Percentiles rank a stretch among this genome's conserved stretches.
Conservation (phyloP, 306 rosid genomes). For the Glycine soja region DNA sequence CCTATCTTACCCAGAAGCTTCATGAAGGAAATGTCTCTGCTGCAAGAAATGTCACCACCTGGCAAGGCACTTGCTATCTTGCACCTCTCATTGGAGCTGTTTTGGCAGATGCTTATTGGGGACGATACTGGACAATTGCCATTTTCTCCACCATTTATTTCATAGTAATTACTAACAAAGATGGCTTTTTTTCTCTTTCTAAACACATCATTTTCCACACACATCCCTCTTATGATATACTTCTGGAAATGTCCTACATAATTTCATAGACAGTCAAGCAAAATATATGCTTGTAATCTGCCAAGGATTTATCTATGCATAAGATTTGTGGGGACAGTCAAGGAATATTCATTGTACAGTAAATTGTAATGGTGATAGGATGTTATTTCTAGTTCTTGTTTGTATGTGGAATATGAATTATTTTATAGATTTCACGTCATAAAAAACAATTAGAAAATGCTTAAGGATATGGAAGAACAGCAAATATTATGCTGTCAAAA, state of each 20-base stretch:
- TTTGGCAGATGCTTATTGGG: conserved; percentile 96
- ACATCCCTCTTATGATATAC: conserved; percentile 18
- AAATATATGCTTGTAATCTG: conserved; percentile 6
- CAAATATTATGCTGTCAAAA: not conserved
- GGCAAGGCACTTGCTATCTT: conserved; percentile 99
- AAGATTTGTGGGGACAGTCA: not conserved
- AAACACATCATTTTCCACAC: conserved; percentile 25
- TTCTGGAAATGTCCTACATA: conserved; percentile 29
- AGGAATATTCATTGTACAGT: conserved; percentile 35
- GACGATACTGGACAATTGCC: conserved; percentile 99
- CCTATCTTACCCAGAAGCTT: conserved; percentile 85
- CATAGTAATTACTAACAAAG: conserved; percentile 60
- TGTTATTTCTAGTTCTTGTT: conserved; percentile 9
- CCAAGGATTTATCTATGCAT: conserved; percentile 5
- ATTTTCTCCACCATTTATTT: conserved; percentile 79
- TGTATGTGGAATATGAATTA: conserved; percentile 26
- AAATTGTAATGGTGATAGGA: conserved; percentile 20
- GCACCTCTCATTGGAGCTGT: conserved; percentile 96
- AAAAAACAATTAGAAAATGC: conserved; percentile 6
- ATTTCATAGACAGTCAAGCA: conserved; percentile 28
- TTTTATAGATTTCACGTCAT: conserved; percentile 8
- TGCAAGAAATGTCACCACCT: conserved; percentile 93
- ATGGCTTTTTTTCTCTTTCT: conserved; percentile 4
- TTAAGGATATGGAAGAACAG: conserved; percentile 36
- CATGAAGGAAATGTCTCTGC: conserved; percentile 91